Evolutionary conservation across 192 early-diverging fungal genomes (phyloP).

Genomic region (Coemansia umbellata): DNA sequence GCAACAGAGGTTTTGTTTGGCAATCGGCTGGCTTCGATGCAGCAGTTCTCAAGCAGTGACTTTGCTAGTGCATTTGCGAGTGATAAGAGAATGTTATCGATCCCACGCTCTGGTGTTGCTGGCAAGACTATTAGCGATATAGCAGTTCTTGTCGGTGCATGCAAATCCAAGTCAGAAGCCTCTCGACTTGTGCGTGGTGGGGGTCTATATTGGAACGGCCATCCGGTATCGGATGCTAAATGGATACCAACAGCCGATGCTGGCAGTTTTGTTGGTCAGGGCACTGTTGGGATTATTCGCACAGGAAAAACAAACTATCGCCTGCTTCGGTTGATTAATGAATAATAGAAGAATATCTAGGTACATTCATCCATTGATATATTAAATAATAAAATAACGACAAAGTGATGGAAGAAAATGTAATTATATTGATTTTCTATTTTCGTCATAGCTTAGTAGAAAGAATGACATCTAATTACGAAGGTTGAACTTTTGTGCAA

Average conservation of each 20-base stretch:
- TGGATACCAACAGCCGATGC: slow-evolving; percentile 15
- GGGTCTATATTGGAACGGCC: slow-evolving; percentile 69
- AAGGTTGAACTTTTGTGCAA: slow-evolving; percentile 3
- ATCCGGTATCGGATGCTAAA: slow-evolving; percentile 20
- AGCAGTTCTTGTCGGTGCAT: slow-evolving; percentile 58
- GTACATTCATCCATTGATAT: no score
- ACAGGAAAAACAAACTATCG: slow-evolving; percentile 78
- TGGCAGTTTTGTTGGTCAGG: slow-evolving; percentile 61
- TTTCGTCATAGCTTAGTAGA: no score
- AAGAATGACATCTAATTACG: not conserved
- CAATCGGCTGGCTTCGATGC: slow-evolving; percentile 31
- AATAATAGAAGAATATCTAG: no score
- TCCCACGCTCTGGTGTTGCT: slow-evolving; percentile 41
- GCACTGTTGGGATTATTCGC: slow-evolving; percentile 62
- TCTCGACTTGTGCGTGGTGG: slow-evolving; percentile 70
- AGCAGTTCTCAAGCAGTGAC: slow-evolving; percentile 27
- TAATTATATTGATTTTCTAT: no score
- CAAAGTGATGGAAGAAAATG: no score
- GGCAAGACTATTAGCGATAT: slow-evolving; percentile 58
- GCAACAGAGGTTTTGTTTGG: slow-evolving; percentile 78
- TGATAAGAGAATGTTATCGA: slow-evolving; percentile 57
- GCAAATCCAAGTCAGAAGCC: slow-evolving; percentile 72
- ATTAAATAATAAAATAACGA: no score
- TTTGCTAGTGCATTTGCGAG: slow-evolving; percentile 70
- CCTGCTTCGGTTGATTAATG: slow-evolving; percentile 46